Evolutionary conservation across 306 rosid genomes (phyloP).

Genomic region (Cicer cuneatum): DNA sequence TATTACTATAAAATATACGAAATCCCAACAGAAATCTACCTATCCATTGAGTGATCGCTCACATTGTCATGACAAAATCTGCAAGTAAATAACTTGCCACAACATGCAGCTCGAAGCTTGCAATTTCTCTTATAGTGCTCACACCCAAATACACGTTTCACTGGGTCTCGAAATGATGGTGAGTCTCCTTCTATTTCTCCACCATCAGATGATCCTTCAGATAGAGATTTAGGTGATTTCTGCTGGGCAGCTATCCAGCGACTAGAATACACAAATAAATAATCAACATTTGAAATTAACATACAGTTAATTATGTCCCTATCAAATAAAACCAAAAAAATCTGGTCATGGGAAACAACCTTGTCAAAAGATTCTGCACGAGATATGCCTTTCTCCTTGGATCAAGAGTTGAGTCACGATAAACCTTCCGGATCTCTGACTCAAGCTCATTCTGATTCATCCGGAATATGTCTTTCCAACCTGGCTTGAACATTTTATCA

Average conservation of each 20-base stretch:
- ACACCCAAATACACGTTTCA: conserved; percentile 78
- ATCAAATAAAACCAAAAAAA: conserved; percentile 31
- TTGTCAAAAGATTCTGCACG: conserved; percentile 97
- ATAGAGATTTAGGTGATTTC: conserved; percentile 69
- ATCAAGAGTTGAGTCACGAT: conserved; percentile 90
- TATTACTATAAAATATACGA: conserved; percentile 38
- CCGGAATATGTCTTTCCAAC: conserved; percentile 98
- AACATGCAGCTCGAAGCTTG: conserved; percentile 97
- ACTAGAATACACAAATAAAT: conserved; percentile 55
- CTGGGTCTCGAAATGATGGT: conserved; percentile 72
- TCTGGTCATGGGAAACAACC: conserved; percentile 59
- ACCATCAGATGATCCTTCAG: conserved; percentile 69
- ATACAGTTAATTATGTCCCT: conserved; percentile 29
- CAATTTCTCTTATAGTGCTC: conserved; percentile 99
- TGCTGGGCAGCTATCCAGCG: conserved; percentile 99
- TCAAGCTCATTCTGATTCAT: conserved; percentile 99
- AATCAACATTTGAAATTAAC: conserved; percentile 39
- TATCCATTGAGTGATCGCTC: conserved; percentile 98
- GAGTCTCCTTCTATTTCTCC: conserved; percentile 67
- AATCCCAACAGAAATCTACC: conserved; percentile 58
- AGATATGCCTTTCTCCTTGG: conserved; percentile 99
- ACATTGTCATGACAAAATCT: conserved; percentile 98
- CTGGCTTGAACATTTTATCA: conserved; percentile 98
- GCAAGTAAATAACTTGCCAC: conserved; percentile 90
- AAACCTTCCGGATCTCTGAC: conserved; percentile 97